phyloP scores from a whole-genome alignment of 257 asterid species.

The Jaltomata sinuosa region DNA sequence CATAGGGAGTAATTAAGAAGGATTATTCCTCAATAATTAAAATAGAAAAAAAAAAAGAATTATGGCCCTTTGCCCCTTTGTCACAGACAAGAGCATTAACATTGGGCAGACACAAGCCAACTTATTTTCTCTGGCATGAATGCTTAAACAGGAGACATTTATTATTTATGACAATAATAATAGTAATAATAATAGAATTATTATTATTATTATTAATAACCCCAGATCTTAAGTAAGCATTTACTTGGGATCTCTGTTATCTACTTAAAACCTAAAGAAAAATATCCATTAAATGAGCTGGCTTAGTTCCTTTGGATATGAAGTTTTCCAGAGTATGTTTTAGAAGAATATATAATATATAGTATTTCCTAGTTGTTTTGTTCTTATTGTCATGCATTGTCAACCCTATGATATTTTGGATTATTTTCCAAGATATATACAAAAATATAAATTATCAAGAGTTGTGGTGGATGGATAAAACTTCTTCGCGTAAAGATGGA shows the following conservation, averaged over 20 bases:
- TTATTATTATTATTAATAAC: not conserved
- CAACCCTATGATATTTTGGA: slow-evolving; percentile 5
- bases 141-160: slow-evolving; percentile 14
- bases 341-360: not conserved
- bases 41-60: not conserved
- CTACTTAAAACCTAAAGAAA: not conserved
- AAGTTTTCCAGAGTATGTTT: not conserved
- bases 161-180: not conserved
- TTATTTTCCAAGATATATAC: not conserved
- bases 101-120: slow-evolving; percentile 21
- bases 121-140: slow-evolving; percentile 20
- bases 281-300: slow-evolving; percentile 1
- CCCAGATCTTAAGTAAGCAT: slow-evolving; percentile 11
- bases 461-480: not conserved
- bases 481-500: too few species aligned
- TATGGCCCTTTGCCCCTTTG: slow-evolving; percentile 5
- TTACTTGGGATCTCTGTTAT: slow-evolving; percentile 5
- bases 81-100: slow-evolving; percentile 24
- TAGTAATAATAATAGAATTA: not conserved
- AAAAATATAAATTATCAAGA: not conserved
- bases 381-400: slow-evolving; percentile 12
- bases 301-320: not conserved
- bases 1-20: not conserved
- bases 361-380: not conserved
- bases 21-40: not conserved